A percentile compares a stretch with the other conserved stretches of the same genome.
Conservation (phyloP, 2,329 filamentous ascomycete species). For the Cladophialophora bantiana region DNA sequence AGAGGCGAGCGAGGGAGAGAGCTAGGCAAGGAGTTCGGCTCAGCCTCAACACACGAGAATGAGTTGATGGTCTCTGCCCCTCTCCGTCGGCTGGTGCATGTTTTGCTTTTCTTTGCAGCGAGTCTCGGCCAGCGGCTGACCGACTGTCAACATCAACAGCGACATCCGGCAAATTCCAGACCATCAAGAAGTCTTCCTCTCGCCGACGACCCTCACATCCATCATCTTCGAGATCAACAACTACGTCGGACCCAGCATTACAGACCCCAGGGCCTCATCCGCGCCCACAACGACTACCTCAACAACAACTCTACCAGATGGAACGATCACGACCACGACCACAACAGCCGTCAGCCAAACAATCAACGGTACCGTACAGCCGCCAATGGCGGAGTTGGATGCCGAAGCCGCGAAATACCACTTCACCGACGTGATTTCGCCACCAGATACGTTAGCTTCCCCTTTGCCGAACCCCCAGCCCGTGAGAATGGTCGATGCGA, state of each 20-base stretch:
- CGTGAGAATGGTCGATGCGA: constrained; percentile 23
- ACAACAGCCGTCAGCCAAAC: constrained; percentile 36
- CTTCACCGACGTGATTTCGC: constrained; percentile 55
- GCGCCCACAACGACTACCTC: constrained; percentile 12
- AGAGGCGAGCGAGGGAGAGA: background rate
- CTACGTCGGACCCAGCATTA: constrained; percentile 62
- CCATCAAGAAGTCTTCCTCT: constrained; percentile 92
- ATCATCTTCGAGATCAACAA: constrained; percentile 92
- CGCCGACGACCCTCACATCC: constrained; percentile 80
- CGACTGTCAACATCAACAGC: constrained; percentile 21
- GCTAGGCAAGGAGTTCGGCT: no score
- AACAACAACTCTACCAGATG: constrained; percentile 9
- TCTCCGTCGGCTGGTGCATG: no score
- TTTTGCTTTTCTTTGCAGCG: background rate
- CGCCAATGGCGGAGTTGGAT: constrained; percentile 16
- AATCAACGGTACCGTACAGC: background rate
- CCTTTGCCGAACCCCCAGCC: constrained; percentile 18
- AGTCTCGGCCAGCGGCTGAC: background rate
- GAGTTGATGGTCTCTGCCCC: no score
- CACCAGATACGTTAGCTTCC: constrained; percentile 39
- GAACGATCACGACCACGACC: constrained; percentile 23
- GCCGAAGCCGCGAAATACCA: constrained; percentile 50
- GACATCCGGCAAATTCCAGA: constrained; percentile 49
- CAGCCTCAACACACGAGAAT: no score
- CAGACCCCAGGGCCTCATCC: background rate